These are phyloP conservation scores for Fusarium udum DNA, from an alignment of 2,329 filamentous ascomycete species.

Conservation along the genomic window DNA sequence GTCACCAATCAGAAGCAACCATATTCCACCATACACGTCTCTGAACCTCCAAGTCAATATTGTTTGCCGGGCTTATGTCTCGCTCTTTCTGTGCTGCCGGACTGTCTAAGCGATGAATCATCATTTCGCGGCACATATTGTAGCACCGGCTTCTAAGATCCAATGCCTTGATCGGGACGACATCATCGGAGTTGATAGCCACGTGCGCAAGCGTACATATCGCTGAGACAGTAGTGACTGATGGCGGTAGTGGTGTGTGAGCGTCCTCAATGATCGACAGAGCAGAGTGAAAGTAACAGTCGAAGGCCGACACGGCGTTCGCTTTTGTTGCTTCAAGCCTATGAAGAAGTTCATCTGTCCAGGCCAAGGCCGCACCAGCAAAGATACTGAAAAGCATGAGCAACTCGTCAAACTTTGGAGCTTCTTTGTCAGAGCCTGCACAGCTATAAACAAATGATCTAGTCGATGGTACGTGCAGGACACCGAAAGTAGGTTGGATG, in stretches of 20 bases:
- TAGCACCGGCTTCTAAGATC: neutral
- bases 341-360: constrained; percentile 1
- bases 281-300: neutral
- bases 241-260: neutral
- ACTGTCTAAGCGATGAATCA: neutral
- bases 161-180: neutral
- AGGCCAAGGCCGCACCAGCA: neutral
- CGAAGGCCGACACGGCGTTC: neutral
- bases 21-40: constrained; percentile 7
- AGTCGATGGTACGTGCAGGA: neutral
- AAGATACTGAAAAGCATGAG: constrained; percentile 4
- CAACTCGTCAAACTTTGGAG: neutral
- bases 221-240: neutral
- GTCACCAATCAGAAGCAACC: constrained; percentile 7
- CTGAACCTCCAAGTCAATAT: neutral
- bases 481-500: neutral
- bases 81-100: neutral
- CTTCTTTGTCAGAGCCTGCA: rapidly evolving
- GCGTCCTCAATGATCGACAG: neutral
- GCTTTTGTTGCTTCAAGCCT: neutral
- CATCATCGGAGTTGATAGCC: neutral
- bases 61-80: neutral
- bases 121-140: constrained; percentile 2
- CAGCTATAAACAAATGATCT: neutral
- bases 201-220: neutral